Conservation (phyloP, 306 rosid genomes). For the Pterocarpus santalinus region DNA sequence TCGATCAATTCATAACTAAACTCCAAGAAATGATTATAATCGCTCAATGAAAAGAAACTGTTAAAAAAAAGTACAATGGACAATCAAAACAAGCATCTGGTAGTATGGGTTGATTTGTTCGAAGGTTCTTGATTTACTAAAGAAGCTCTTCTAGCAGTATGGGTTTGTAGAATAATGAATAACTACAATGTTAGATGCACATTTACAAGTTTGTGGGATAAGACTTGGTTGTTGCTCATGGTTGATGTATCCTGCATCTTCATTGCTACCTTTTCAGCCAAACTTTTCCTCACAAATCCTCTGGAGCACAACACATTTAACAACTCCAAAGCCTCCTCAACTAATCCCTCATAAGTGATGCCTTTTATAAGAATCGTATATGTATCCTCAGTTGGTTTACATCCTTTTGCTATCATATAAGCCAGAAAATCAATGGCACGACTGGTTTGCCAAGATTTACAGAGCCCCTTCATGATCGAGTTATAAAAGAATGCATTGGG, state of each 20-base stretch:
- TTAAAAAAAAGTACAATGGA: not conserved
- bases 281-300: conserved; percentile 78
- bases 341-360: conserved; percentile 75
- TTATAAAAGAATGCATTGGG: conserved; percentile 78
- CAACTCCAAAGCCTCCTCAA: conserved; percentile 73
- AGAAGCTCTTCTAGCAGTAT: not conserved
- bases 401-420: conserved; percentile 70
- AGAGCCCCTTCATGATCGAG: conserved; percentile 76
- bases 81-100: not conserved
- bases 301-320: conserved; percentile 62
- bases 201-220: not conserved
- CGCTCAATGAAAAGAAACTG: not conserved
- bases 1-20: too few relatives aligned
- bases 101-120: not conserved
- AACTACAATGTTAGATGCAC: too few relatives aligned
- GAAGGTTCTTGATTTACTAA: not conserved
- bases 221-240: not conserved
- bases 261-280: conserved; percentile 70
- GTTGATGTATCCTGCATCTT: conserved; percentile 46
- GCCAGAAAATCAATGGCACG: conserved; percentile 80
- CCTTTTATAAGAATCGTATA: conserved; percentile 82
- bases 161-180: not conserved
- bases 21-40: not conserved
- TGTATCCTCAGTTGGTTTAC: conserved; percentile 76
- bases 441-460: conserved; percentile 66